Conservation (phyloP, 2,329 filamentous ascomycete species). For the Furcasterigmium sp. region DNA sequence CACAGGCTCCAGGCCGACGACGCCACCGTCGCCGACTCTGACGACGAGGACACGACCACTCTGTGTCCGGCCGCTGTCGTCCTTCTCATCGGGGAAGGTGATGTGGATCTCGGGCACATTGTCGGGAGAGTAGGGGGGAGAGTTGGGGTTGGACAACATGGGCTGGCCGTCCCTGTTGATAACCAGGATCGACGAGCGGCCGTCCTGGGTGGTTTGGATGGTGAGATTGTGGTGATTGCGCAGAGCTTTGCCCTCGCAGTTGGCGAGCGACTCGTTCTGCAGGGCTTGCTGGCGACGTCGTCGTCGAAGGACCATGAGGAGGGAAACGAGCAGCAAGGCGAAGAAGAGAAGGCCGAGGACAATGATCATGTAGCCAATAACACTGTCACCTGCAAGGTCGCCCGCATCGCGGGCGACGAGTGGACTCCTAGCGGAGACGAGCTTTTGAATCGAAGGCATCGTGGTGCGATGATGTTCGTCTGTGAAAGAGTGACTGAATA, state of each 20-base stretch:
- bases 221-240: slow-evolving; percentile 51
- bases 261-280: slow-evolving; percentile 54
- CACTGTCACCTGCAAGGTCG: slow-evolving; percentile 46
- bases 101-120: slow-evolving; percentile 94
- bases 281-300: slow-evolving; percentile 43
- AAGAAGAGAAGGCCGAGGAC: slow-evolving; percentile 75
- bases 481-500: not conserved
- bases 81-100: slow-evolving; percentile 94
- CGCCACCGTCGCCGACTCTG: slow-evolving; percentile 77
- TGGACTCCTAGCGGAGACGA: slow-evolving; percentile 28
- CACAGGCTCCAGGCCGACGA: slow-evolving; percentile 83
- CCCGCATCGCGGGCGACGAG: slow-evolving; percentile 29
- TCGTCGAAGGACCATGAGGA: slow-evolving; percentile 69
- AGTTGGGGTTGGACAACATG: slow-evolving; percentile 70
- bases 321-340: slow-evolving; percentile 60
- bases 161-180: slow-evolving; percentile 72
- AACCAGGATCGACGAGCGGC: slow-evolving; percentile 66
- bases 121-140: slow-evolving; percentile 72
- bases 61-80: slow-evolving; percentile 74
- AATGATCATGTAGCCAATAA: slow-evolving; percentile 73
- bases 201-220: slow-evolving; percentile 48
- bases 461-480: slow-evolving; percentile 13
- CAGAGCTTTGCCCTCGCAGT: slow-evolving; percentile 57
- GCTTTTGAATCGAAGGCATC: slow-evolving; percentile 32
- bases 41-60: slow-evolving; percentile 89